phyloP scores from a whole-genome alignment of 257 asterid genomes.

The Solanum pinnatisectum region DNA sequence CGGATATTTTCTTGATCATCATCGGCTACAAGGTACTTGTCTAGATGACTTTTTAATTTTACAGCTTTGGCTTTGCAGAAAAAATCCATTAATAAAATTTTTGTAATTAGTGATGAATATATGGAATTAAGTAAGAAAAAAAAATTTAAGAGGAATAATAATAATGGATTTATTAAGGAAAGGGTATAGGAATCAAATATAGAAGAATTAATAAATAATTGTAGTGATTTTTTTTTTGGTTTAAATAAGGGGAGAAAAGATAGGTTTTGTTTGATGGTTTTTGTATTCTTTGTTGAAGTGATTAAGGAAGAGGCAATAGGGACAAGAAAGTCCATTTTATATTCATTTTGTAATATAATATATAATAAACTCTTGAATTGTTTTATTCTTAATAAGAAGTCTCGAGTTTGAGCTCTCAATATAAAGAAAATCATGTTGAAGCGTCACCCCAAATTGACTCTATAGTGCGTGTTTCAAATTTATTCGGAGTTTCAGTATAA shows the following conservation, averaged over 20 bases:
- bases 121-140: background rate
- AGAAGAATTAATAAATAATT: background rate
- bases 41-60: constrained; percentile 52
- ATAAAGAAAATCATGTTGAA: too few species aligned
- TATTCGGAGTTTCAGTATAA: too few species aligned
- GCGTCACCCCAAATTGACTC: rapidly evolving
- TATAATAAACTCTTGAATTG: background rate
- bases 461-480: background rate
- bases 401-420: too few species aligned
- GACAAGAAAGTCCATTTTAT: background rate
- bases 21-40: constrained; percentile 71
- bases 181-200: background rate
- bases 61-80: constrained; percentile 58
- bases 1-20: constrained; percentile 60
- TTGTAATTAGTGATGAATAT: background rate
- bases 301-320: background rate
- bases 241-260: background rate
- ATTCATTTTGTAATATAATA: background rate
- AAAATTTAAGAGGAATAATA: background rate
- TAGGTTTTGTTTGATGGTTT: constrained; percentile 7
- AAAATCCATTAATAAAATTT: constrained; percentile 36
- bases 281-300: constrained; percentile 1
- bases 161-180: background rate
- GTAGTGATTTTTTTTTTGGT: background rate
- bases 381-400: too few species aligned